Evolutionary conservation across 345 rosid species (phyloP).

Genomic region (Brassica juncea): DNA sequence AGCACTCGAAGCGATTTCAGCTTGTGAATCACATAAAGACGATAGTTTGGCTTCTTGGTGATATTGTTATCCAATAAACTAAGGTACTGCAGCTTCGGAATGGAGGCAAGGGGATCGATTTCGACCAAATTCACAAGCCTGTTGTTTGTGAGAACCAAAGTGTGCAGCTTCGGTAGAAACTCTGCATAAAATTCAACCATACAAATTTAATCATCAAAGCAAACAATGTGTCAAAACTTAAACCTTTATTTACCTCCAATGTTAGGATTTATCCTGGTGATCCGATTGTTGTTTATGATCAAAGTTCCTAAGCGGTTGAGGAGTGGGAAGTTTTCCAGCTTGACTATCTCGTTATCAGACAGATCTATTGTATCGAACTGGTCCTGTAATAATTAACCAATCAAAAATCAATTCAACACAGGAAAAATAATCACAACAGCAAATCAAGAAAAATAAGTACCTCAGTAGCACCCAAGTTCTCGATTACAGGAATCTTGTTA

Average conservation of each 20-base stretch:
- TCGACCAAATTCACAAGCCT: constrained; percentile 97
- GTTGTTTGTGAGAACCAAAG: constrained; percentile 88
- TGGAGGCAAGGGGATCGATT: constrained; percentile 90
- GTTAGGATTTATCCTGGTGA: constrained; percentile 87
- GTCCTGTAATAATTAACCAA: constrained; percentile 53
- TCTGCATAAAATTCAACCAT: constrained; percentile 46
- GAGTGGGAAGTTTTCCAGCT: constrained; percentile 90
- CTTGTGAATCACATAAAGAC: constrained; percentile 89
- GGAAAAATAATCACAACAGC: constrained; percentile 3
- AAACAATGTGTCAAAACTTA: not conserved
- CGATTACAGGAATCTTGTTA: constrained; percentile 95
- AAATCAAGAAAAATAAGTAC: constrained; percentile 36
- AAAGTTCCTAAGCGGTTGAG: constrained; percentile 91
- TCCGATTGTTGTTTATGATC: constrained; percentile 85
- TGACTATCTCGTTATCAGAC: constrained; percentile 98
- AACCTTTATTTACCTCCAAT: constrained; percentile 66
- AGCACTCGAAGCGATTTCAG: constrained; percentile 82
- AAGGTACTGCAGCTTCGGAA: constrained; percentile 85
- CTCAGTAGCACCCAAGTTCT: constrained; percentile 99
- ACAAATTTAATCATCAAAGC: not conserved
- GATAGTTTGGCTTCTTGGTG: constrained; percentile 87
- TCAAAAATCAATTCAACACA: not conserved
- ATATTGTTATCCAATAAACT: constrained; percentile 90
- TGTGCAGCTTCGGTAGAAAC: constrained; percentile 84
- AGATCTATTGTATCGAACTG: constrained; percentile 97